Percentiles rank a stretch among this genome's conserved stretches.
phyloP scores from a whole-genome alignment of 2,329 filamentous ascomycete species.

The Claviceps digitariae region DNA sequence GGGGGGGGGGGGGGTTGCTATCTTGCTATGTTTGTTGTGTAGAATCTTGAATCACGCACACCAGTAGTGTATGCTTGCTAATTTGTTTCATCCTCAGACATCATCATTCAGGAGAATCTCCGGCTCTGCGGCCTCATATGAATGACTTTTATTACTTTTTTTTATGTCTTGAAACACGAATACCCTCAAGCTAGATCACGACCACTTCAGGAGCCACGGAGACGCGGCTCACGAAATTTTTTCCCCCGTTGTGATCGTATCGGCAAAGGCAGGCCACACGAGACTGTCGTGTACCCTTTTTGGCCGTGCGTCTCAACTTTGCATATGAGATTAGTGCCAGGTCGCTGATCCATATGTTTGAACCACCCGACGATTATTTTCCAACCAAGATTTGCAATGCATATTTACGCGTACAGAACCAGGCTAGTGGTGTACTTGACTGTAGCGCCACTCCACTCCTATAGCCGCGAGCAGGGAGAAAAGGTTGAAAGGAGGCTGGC shows the following conservation, averaged over 20 bases:
- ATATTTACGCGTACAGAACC: background rate
- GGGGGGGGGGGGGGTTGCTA: too few species aligned
- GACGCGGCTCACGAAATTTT: slow-evolving; percentile 23
- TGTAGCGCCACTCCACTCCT: background rate
- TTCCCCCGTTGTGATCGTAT: slow-evolving; percentile 19
- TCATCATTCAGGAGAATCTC: slow-evolving; percentile 99
- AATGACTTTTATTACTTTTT: slow-evolving; percentile 25
- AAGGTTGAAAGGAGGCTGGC: background rate
- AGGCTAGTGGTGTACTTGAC: slow-evolving; percentile 1
- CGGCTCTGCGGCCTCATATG: slow-evolving; percentile 94
- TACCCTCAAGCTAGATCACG: slow-evolving; percentile 31
- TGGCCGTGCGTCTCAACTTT: background rate
- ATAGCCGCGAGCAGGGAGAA: background rate
- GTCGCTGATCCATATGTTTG: background rate
- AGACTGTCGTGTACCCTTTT: background rate
- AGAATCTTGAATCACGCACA: background rate
- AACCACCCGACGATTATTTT: background rate
- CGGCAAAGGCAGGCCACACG: slow-evolving; percentile 12
- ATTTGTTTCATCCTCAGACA: slow-evolving; percentile 48
- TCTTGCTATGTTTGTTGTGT: too few species aligned
- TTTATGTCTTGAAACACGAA: slow-evolving; percentile 20
- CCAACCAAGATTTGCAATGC: background rate
- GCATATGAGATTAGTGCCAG: background rate
- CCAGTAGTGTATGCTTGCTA: slow-evolving; percentile 26
- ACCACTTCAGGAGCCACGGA: slow-evolving; percentile 24